phyloP scores from a whole-genome alignment of 169 alveolate species.

The Cyclospora cayetanensis region DNA sequence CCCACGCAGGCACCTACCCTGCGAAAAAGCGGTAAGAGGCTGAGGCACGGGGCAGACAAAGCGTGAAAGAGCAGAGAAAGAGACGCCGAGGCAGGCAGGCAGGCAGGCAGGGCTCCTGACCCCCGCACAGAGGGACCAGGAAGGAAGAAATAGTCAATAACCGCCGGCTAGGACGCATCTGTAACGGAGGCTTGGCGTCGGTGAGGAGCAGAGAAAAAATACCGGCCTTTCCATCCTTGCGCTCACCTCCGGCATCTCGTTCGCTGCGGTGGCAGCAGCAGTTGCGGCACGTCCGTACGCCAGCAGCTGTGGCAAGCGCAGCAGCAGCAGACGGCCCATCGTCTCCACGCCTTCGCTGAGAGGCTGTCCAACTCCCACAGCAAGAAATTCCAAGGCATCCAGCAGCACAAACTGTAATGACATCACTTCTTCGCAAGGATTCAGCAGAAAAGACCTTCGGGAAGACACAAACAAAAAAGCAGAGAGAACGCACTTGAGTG shows the following conservation, averaged over 20 bases:
- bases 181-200: neutral
- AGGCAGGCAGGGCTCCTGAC: neutral
- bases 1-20: too few species aligned
- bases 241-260: neutral
- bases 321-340: constrained; percentile 50
- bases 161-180: neutral
- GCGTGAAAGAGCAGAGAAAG: neutral
- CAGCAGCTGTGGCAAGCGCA: constrained; percentile 46
- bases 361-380: constrained; percentile 50
- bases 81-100: neutral
- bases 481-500: too few species aligned
- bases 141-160: neutral
- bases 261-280: neutral
- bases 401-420: constrained; percentile 16
- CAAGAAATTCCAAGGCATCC: constrained; percentile 36
- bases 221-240: neutral
- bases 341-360: constrained; percentile 43
- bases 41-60: neutral
- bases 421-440: constrained; percentile 61
- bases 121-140: neutral
- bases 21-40: too few species aligned
- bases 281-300: constrained; percentile 4
- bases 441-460: neutral
- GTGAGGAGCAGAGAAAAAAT: neutral
- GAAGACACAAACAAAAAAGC: too few species aligned